These are phyloP conservation scores for Cladosporium sphaerospermum DNA, from an alignment of 2,329 filamentous ascomycete genomes.

Conservation along the genomic window DNA sequence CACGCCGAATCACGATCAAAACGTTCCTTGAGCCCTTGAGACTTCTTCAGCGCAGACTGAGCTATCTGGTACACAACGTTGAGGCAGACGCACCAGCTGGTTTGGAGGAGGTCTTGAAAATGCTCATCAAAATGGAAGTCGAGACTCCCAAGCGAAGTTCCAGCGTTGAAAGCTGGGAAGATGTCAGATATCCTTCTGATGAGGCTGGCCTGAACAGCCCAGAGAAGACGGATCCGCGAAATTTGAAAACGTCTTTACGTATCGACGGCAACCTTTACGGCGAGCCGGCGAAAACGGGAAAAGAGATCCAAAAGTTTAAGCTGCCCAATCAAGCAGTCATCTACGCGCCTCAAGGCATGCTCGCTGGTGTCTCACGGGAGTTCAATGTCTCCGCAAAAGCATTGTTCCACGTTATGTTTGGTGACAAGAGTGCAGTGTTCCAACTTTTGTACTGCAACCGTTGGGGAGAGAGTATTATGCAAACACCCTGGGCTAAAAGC, in stretches of 20 bases:
- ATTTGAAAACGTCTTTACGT: constrained; percentile 53
- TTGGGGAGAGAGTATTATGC: constrained; percentile 68
- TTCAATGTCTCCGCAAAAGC: constrained; percentile 92
- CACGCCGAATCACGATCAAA: constrained; percentile 77
- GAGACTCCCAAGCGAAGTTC: constrained; percentile 56
- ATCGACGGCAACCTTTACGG: constrained; percentile 57
- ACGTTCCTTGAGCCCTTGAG: constrained; percentile 84
- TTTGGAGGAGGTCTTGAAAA: constrained; percentile 63
- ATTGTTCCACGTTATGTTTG: constrained; percentile 92
- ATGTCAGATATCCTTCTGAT: constrained; percentile 49
- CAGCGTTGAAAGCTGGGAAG: constrained; percentile 86
- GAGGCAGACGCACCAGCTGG: constrained; percentile 64
- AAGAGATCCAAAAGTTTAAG: constrained; percentile 65
- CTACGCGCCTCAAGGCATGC: constrained; percentile 78
- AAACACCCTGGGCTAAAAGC: constrained; percentile 73
- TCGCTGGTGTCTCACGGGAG: constrained; percentile 67
- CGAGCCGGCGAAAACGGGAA: constrained; percentile 35
- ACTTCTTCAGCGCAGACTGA: constrained; percentile 75
- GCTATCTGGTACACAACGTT: constrained; percentile 76
- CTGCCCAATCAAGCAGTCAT: constrained; percentile 73
- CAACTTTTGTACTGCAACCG: constrained; percentile 83
- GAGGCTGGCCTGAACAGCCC: constrained; percentile 40
- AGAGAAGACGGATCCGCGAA: constrained; percentile 37
- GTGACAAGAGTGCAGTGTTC: constrained; percentile 92
- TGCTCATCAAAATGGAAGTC: constrained; percentile 68